phyloP scores from a whole-genome alignment of 306 rosid species.

The Vigna unguiculata region DNA sequence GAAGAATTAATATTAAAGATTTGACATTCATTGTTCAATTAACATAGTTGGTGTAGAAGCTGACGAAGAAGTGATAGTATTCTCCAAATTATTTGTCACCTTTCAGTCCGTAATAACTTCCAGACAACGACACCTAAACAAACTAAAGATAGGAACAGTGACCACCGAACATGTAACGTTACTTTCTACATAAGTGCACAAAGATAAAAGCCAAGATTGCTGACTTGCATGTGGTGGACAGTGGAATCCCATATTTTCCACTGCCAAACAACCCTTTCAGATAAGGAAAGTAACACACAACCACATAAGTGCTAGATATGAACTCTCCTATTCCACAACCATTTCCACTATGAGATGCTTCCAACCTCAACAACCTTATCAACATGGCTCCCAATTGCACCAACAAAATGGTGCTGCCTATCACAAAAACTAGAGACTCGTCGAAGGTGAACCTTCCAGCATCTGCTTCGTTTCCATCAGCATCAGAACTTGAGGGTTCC shows the following conservation, averaged over 20 bases:
- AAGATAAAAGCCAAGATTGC: conserved; percentile 48
- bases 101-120: too few relatives aligned
- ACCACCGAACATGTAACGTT: not conserved
- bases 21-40: too few relatives aligned
- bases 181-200: conserved; percentile 44
- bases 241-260: conserved; percentile 72
- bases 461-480: conserved; percentile 22
- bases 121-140: not conserved
- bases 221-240: conserved; percentile 57
- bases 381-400: conserved; percentile 53
- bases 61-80: too few relatives aligned
- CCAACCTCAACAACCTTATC: conserved; percentile 45
- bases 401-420: conserved; percentile 65
- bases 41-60: too few relatives aligned
- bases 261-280: conserved; percentile 64
- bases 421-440: conserved; percentile 62
- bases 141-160: not conserved
- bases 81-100: too few relatives aligned
- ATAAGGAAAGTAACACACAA: conserved; percentile 62
- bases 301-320: conserved; percentile 44
- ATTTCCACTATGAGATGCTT: conserved; percentile 10
- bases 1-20: too few relatives aligned
- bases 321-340: conserved; percentile 65
- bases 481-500: conserved; percentile 43
- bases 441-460: conserved; percentile 61